These are phyloP conservation scores for Pseudogymnoascus destructans DNA, from an alignment of 2,329 filamentous ascomycete genomes.

Conservation along the genomic window DNA sequence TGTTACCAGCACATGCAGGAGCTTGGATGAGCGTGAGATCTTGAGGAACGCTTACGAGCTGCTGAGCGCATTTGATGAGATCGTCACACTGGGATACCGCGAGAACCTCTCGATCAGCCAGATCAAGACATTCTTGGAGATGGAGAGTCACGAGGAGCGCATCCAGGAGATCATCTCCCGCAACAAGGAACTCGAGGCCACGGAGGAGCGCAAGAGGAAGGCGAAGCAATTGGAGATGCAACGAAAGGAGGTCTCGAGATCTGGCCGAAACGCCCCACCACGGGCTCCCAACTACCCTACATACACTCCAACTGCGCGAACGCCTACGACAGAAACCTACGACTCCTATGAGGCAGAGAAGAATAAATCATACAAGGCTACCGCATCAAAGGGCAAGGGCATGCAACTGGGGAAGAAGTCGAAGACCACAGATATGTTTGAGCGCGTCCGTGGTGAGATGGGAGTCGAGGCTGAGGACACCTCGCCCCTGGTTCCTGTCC, in stretches of 20 bases:
- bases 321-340: slow-evolving; percentile 67
- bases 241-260: slow-evolving; percentile 84
- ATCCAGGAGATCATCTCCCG: slow-evolving; percentile 96
- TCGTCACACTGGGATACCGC: slow-evolving; percentile 88
- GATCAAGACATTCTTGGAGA: slow-evolving; percentile 98
- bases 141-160: slow-evolving; percentile 98
- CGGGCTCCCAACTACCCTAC: slow-evolving; percentile 76
- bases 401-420: slow-evolving; percentile 99
- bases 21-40: slow-evolving; percentile 89
- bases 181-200: slow-evolving; percentile 97
- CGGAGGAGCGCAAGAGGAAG: slow-evolving; percentile 71
- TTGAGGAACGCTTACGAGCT: slow-evolving; percentile 90
- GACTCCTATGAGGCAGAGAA: slow-evolving; percentile 95
- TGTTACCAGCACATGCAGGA: slow-evolving; percentile 92
- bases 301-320: slow-evolving; percentile 68
- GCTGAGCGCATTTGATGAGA: slow-evolving; percentile 90
- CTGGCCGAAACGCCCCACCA: slow-evolving; percentile 51
- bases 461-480: slow-evolving; percentile 71
- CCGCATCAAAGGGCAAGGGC: slow-evolving; percentile 78
- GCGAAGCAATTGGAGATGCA: slow-evolving; percentile 98
- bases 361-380: slow-evolving; percentile 66
- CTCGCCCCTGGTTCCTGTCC: slow-evolving; percentile 50
- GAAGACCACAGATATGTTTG: slow-evolving; percentile 94
- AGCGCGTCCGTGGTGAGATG: slow-evolving; percentile 83
- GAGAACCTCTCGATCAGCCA: slow-evolving; percentile 94